These are phyloP conservation scores for Globisporangium paroecandrum DNA, from an alignment of 352 stramenopile species.

Conservation along the genomic window DNA sequence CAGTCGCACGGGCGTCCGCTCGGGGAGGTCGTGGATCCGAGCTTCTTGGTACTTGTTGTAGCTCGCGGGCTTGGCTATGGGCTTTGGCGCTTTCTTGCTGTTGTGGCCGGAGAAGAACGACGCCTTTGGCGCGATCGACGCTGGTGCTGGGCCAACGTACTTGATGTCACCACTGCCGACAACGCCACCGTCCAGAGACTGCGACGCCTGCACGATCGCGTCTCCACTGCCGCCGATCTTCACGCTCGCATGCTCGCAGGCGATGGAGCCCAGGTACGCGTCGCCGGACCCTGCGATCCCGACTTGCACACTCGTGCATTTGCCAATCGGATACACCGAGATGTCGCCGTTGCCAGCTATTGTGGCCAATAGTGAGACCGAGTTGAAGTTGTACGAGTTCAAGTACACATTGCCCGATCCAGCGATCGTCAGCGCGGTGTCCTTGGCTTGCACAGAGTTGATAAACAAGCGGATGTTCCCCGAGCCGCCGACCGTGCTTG, in stretches of 20 bases:
- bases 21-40: background rate
- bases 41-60: constrained; percentile 14
- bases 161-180: constrained; percentile 22
- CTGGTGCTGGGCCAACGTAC: constrained; percentile 20
- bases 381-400: constrained; percentile 12
- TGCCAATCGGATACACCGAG: constrained; percentile 4
- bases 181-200: constrained; percentile 4
- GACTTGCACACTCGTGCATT: background rate
- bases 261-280: constrained; percentile 9
- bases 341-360: constrained; percentile 13
- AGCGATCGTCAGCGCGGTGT: background rate
- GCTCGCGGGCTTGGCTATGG: constrained; percentile 20
- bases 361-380: background rate
- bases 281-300: constrained; percentile 9
- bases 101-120: constrained; percentile 14
- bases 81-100: constrained; percentile 20
- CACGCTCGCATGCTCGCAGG: background rate
- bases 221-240: constrained; percentile 5
- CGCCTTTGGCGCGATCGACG: constrained; percentile 21
- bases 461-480: constrained; percentile 8
- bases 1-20: background rate
- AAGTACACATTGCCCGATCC: constrained; percentile 6
- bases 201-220: constrained; percentile 12
- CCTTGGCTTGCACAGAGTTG: background rate
- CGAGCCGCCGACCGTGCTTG: background rate